These are phyloP conservation scores for Sugiyamaella xylanicola DNA, from an alignment of 1,139 yeast genomes.

Conservation along the genomic window DNA sequence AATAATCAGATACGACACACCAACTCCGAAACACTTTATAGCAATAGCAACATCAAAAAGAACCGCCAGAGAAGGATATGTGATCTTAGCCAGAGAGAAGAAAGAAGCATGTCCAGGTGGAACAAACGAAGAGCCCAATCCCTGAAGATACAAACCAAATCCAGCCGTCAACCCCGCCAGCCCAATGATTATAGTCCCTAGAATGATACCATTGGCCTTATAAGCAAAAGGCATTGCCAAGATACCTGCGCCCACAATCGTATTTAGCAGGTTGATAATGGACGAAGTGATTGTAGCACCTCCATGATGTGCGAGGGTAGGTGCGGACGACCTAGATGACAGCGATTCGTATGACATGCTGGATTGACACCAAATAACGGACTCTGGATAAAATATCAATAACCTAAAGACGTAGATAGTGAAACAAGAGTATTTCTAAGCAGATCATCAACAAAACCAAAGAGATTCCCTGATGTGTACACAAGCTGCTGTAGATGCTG, in stretches of 20 bases:
- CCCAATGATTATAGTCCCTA: conserved; percentile 65
- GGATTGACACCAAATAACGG: no score
- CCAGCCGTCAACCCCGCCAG: conserved; percentile 80
- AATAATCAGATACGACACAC: conserved; percentile 81
- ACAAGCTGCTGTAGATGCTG: no score
- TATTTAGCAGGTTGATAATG: conserved; percentile 44
- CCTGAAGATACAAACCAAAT: conserved; percentile 77
- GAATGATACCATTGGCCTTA: conserved; percentile 74
- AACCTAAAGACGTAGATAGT: no score
- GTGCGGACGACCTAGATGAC: conserved; percentile 10
- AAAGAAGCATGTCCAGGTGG: conserved; percentile 80
- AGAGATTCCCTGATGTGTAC: no score
- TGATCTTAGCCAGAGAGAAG: conserved; percentile 77
- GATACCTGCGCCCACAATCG: conserved; percentile 74
- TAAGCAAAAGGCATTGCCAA: conserved; percentile 92
- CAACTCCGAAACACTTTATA: conserved; percentile 91
- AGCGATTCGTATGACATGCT: conserved; percentile 16
- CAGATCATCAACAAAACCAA: no score
- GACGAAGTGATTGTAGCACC: conserved; percentile 38
- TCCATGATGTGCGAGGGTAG: conserved; percentile 2
- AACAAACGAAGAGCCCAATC: conserved; percentile 68
- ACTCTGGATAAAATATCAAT: no score
- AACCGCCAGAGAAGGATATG: conserved; percentile 82
- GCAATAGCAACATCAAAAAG: conserved; percentile 87
- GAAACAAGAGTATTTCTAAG: no score